Evolutionary conservation across 2,329 filamentous ascomycete species (phyloP), one percentile per base, ranked within the genome.

Genomic region (Aureobasidium subglaciale): DNA sequence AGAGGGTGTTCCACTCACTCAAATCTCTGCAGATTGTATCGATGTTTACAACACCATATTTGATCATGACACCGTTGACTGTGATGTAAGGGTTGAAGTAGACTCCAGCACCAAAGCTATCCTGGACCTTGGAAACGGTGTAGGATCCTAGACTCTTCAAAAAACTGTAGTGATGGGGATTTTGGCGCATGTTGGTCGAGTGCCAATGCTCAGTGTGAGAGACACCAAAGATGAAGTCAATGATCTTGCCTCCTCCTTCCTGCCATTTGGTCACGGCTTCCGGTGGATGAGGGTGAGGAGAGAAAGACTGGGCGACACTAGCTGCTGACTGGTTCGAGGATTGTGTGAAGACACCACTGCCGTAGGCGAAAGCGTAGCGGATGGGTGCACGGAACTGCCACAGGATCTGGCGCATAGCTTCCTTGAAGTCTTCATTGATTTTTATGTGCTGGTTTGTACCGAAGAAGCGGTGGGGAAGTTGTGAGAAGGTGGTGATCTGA

Each of bases 41-140:
- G 61, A 97, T 81, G 65, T 95, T 96, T 40, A 96, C 95, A 20
- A 99, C 93, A 18, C 92, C 93, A 65, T 99, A 99, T 73, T 99
- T 99, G 71, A 99, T 93, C 65, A 97, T 79, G 59, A 90, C 95
- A 37, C 93, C 95, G 65, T 97, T 96, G 59, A 97, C 85, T 2
- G 88, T 92, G 46, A 99, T 83, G 68, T 92, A 96, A 0, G 93
- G 91, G 65, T 99, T 96, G 75, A 96, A 99, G 73, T 99, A 99
- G 35, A 96, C 90, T 6, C 93, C 95, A 0, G 93, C 93, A 38
- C 93, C 93, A 75, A 87, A 88, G 60, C 78, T 81, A 65, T 97
- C 89, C 70, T 99, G 92, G 18, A 96, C 84, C 54, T 84, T 80
- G 13, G 89, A 90, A 16, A 97, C 88, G 4, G 88, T 79, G 27